These are phyloP conservation scores for Sicyos edulis DNA, from an alignment of 306 rosid genomes.

Conservation along the genomic window DNA sequence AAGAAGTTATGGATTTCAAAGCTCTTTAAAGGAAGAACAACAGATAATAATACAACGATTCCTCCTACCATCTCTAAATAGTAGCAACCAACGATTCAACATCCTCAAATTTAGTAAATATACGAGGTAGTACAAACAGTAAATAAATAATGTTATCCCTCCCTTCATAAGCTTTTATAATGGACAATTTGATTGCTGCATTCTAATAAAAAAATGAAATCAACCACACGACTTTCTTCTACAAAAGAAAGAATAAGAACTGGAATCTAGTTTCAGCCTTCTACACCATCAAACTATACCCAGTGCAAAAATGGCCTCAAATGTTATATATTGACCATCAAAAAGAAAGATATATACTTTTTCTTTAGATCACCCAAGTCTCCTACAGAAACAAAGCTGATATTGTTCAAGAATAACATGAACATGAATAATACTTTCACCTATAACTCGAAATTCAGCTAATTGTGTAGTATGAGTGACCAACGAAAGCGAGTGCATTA, in stretches of 20 bases:
- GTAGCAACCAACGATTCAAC: constrained; percentile 8
- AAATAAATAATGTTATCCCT: background rate
- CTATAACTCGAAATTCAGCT: background rate
- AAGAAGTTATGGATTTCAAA: background rate
- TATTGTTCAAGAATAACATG: constrained; percentile 3
- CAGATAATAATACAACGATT: background rate
- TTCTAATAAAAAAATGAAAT: background rate
- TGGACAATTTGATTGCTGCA: background rate
- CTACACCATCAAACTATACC: background rate
- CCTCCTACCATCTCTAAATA: background rate
- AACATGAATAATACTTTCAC: background rate
- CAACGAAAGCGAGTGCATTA: background rate
- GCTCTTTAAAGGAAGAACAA: background rate
- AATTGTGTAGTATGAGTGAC: background rate
- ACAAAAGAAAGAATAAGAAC: background rate
- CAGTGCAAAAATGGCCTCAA: background rate
- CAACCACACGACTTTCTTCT: background rate
- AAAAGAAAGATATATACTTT: constrained; percentile 1
- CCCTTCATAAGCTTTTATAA: background rate
- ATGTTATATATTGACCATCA: background rate
- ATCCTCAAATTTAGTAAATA: background rate
- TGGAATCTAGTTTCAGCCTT: background rate
- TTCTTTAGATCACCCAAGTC: background rate
- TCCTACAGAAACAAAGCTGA: background rate
- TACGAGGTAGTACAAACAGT: background rate